Percentiles rank a stretch among this genome's conserved stretches.
Evolutionary conservation across 208 protist species (phyloP).

Genomic region (Trypanosoma lewisi): DNA sequence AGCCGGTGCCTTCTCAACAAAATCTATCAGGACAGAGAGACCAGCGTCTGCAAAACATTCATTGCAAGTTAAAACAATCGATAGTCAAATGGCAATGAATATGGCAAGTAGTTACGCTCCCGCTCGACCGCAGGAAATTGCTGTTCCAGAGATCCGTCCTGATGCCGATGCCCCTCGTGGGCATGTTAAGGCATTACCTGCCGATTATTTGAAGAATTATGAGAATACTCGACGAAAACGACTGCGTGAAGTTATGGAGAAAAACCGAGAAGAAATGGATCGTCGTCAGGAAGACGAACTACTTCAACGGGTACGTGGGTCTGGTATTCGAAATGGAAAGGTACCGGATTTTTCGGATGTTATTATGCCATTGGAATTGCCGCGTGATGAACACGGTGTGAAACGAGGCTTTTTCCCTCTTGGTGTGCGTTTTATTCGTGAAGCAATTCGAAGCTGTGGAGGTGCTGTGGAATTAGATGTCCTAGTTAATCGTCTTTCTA

Average conservation of each 20-base stretch:
- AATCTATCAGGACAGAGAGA: slow-evolving; percentile 57
- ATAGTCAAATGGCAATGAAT: slow-evolving; percentile 86
- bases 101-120: slow-evolving; percentile 87
- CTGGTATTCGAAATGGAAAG: slow-evolving; percentile 16
- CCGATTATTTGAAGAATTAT: slow-evolving; percentile 60
- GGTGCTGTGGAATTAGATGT: slow-evolving; percentile 89
- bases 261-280: slow-evolving; percentile 72
- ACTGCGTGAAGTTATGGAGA: slow-evolving; percentile 82
- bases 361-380: slow-evolving; percentile 84
- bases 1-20: slow-evolving; percentile 69
- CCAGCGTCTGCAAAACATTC: slow-evolving; percentile 43
- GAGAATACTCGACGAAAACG: slow-evolving; percentile 74
- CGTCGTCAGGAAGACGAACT: slow-evolving; percentile 66
- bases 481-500: slow-evolving; percentile 78
- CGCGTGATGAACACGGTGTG: slow-evolving; percentile 89
- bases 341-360: slow-evolving; percentile 77
- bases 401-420: slow-evolving; percentile 85
- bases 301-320: slow-evolving; percentile 45
- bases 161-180: slow-evolving; percentile 78
- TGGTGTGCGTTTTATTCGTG: slow-evolving; percentile 88
- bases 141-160: slow-evolving; percentile 56
- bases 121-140: slow-evolving; percentile 69
- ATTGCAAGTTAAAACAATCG: slow-evolving; percentile 88
- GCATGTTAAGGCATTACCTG: slow-evolving; percentile 77
- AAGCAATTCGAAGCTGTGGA: slow-evolving; percentile 78